Conservation (phyloP, 1,284 basidiomycete genomes). For the Cystobasidium sp. region DNA sequence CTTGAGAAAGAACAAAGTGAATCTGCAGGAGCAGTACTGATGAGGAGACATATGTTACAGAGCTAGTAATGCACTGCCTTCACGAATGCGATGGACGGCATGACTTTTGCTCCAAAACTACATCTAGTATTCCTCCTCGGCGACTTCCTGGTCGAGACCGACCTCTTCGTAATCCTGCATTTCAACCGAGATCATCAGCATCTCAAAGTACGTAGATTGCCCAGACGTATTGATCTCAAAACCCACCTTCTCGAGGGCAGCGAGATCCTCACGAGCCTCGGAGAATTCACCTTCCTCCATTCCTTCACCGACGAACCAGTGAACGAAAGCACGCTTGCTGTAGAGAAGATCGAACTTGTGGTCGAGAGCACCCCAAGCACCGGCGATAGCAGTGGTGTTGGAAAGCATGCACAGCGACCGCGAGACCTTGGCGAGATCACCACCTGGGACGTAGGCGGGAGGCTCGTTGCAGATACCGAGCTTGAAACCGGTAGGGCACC, state of each 20-base stretch:
- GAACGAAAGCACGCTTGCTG: slow-evolving; percentile 54
- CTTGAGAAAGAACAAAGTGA: slow-evolving; percentile 3
- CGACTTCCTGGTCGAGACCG: slow-evolving; percentile 45
- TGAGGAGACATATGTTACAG: not conserved
- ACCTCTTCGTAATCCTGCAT: slow-evolving; percentile 49
- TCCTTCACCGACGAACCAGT: slow-evolving; percentile 55
- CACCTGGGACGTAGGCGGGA: slow-evolving; percentile 84
- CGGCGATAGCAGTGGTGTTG: slow-evolving; percentile 90
- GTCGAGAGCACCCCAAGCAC: slow-evolving; percentile 93
- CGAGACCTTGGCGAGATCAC: slow-evolving; percentile 91
- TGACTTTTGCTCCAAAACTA: not conserved
- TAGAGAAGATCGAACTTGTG: slow-evolving; percentile 96
- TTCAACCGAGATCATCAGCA: not conserved
- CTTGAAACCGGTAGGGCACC: slow-evolving; percentile 99
- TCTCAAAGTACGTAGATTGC: not conserved
- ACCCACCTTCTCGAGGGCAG: slow-evolving; percentile 52
- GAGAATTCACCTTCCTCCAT: slow-evolving; percentile 56
- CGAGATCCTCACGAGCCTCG: slow-evolving; percentile 54
- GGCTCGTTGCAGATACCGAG: slow-evolving; percentile 59
- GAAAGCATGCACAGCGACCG: slow-evolving; percentile 98
- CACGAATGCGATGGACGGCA: not conserved
- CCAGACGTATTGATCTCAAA: not conserved
- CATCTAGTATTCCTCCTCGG: slow-evolving; percentile 46
- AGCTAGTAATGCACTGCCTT: not conserved
- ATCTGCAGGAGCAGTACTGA: not conserved